phyloP scores from a whole-genome alignment of 176 grass and related monocot species.

The Oryza longistaminata region DNA sequence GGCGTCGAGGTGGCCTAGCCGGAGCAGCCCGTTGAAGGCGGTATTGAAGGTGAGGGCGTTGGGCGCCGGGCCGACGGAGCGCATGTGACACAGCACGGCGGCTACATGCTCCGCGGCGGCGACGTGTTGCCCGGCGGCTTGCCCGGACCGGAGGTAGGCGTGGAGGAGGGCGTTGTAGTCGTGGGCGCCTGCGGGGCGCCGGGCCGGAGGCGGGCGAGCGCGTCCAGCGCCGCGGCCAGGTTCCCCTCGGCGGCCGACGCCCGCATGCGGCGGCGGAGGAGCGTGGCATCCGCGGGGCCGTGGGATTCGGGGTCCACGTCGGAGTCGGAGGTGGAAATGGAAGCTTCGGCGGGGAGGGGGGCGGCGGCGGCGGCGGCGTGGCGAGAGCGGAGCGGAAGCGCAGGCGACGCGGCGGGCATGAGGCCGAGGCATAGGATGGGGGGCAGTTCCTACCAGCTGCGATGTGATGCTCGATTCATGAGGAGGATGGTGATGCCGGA shows the following conservation, averaged over 20 bases:
- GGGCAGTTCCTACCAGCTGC: not conserved
- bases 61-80: not conserved
- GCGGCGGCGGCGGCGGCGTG: not conserved
- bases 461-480: not conserved
- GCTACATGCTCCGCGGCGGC: not conserved
- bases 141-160: not conserved
- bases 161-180: constrained; percentile 4
- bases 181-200: no score
- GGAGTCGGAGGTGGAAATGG: not conserved
- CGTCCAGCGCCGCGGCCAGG: not conserved
- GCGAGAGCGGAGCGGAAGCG: not conserved
- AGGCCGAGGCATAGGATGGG: not conserved
- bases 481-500: not conserved
- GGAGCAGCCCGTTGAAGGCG: not conserved
- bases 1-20: not conserved
- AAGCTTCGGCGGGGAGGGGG: not conserved
- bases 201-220: not conserved
- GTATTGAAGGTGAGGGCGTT: not conserved
- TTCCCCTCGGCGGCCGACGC: not conserved
- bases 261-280: not conserved
- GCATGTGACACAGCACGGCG: not conserved
- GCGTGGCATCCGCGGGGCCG: not conserved
- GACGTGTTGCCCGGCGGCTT: not conserved
- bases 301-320: not conserved
- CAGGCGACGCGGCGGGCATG: not conserved